Conservation (phyloP, 2,329 filamentous ascomycete species). For the Apiospora phragmitis region DNA sequence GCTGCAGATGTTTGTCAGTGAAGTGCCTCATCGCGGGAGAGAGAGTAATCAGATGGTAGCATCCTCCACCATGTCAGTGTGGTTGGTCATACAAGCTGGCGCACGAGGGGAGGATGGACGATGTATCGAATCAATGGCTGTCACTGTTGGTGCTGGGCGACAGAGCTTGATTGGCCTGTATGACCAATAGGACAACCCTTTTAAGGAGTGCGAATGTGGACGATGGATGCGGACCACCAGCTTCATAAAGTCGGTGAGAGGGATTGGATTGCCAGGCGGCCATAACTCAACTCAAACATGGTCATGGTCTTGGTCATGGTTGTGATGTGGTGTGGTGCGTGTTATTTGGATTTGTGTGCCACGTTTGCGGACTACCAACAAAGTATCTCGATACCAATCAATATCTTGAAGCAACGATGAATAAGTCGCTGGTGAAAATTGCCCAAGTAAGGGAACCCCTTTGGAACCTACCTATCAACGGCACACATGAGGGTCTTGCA, state of each 20-base stretch:
- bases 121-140: not conserved
- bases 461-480: not conserved
- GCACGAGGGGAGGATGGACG: not conserved
- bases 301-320: conserved; percentile 3
- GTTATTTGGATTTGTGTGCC: not conserved
- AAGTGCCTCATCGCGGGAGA: conserved; percentile 1
- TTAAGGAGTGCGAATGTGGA: conserved; percentile 4
- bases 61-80: not conserved
- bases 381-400: not conserved
- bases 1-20: conserved; percentile 8
- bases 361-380: not conserved
- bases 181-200: not conserved
- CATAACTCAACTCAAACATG: conserved; percentile 6
- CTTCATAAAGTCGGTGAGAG: conserved; percentile 6
- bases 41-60: not conserved
- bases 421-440: not conserved
- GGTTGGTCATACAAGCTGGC: not conserved
- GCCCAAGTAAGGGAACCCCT: not conserved
- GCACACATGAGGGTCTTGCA: not conserved
- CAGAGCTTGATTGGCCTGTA: not conserved
- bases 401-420: not conserved
- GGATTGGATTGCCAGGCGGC: not conserved
- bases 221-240: not conserved
- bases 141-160: not conserved
- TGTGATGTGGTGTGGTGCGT: conserved; percentile 4